These are phyloP conservation scores for Hemerocallis citrina DNA, from an alignment of 106 monocot genomes.

Conservation along the genomic window DNA sequence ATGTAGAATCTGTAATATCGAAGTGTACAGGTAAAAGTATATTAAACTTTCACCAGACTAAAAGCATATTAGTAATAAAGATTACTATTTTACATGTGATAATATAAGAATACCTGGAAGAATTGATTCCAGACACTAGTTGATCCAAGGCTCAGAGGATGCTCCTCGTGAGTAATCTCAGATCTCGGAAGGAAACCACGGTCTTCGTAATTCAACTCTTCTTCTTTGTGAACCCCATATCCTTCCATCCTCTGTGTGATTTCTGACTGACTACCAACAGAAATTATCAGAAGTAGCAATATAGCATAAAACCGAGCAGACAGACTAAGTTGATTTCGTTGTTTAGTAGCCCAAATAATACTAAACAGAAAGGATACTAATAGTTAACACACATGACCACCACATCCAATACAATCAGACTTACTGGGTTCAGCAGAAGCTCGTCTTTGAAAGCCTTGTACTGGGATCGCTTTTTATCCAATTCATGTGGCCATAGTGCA, in stretches of 20 bases:
- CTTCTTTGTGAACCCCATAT: constrained; percentile 25
- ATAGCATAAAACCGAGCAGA: background rate
- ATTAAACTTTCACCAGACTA: too few relatives aligned
- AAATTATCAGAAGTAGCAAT: constrained; percentile 36
- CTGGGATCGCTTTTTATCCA: constrained; percentile 83
- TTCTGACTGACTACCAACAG: constrained; percentile 82
- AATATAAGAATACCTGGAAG: constrained; percentile 50
- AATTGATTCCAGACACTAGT: constrained; percentile 93
- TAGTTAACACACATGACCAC: constrained; percentile 7
- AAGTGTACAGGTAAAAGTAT: too few relatives aligned
- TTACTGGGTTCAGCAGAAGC: constrained; percentile 85
- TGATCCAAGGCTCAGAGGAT: constrained; percentile 82
- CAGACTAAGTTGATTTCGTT: background rate
- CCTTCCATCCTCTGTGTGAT: constrained; percentile 82
- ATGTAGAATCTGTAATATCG: too few relatives aligned
- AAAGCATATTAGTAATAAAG: background rate
- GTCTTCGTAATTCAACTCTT: constrained; percentile 25
- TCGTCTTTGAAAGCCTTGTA: constrained; percentile 89
- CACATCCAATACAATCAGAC: constrained; percentile 15
- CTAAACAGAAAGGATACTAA: background rate
- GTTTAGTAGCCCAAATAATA: background rate
- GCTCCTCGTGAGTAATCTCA: constrained; percentile 69
- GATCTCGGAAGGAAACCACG: constrained; percentile 59
- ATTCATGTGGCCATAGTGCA: constrained; percentile 64
- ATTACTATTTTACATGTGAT: background rate